Evolutionary conservation across 495 filamentous ascomycete species (phyloP), one percentile per base, ranked within the genome.

Genomic region (Penicillium roqueforti): DNA sequence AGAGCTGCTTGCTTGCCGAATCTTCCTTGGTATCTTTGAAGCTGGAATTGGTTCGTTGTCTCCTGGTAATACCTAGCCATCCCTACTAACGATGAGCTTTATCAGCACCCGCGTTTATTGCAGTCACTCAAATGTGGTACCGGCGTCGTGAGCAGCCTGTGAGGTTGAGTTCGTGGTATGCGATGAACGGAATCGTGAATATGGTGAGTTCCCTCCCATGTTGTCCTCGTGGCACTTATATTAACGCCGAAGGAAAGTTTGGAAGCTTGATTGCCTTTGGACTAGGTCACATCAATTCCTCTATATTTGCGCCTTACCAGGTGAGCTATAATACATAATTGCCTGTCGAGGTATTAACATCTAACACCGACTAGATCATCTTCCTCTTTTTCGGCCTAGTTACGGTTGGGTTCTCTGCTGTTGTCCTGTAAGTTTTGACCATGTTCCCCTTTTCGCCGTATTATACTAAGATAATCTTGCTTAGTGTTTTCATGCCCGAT

Each of bases 21-120:
- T 83, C 20, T 72, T 88, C 22, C 68, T 87, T 5, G 86, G 86
- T 19, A 68, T 81, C 18, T 87, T 86, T 61, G 86, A 88, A 56
- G 67, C 72, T 8, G 70, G 70, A n/a, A 64, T 75, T 42, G 70
- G 72, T 75, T 22, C 47, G 72, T 65, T 18, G 38, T 43, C 19
- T 42, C 14, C 31, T 6, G 4, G 16, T 45, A 0, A 22, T 41
- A 8, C 25, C 2, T 13, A 34, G 6, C 7, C 13, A 22, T 19
- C 4, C 16, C 46, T 18, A 6, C 40, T 54, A 22, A 63, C 13
- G 8, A 20, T 54, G 20, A 18, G 37, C 20, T 13, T 40, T n/a
- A 32, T 5, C n/a, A 78, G 81, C 81, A 3, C 81, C 82, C 1
- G 76, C 76, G 13, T 83, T 83, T 50, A 76, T 84, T 46, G 81